Evolutionary conservation across 2,329 filamentous ascomycete species (phyloP).

Genomic region (Claviceps quebecensis): DNA sequence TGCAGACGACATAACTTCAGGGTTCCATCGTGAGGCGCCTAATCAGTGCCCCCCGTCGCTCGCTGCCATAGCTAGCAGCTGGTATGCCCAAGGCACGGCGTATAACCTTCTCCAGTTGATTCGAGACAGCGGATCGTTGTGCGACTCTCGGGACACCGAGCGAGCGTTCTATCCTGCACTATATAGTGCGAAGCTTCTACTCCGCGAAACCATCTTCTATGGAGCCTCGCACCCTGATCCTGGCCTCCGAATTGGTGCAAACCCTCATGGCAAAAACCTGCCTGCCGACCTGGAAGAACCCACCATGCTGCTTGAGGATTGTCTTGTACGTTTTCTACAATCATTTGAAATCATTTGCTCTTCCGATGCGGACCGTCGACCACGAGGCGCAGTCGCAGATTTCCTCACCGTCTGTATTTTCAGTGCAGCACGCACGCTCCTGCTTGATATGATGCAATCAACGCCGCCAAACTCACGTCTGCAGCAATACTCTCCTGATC

Average conservation of each 20-base stretch:
- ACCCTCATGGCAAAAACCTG: slow-evolving; percentile 10
- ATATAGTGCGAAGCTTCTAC: slow-evolving; percentile 38
- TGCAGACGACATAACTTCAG: slow-evolving; percentile 8
- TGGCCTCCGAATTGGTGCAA: slow-evolving; percentile 21
- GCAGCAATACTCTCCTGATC: neutral
- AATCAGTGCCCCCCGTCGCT: slow-evolving; percentile 34
- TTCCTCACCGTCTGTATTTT: slow-evolving; percentile 46
- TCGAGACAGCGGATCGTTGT: slow-evolving; percentile 34
- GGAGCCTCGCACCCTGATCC: slow-evolving; percentile 37
- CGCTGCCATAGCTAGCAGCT: slow-evolving; percentile 35
- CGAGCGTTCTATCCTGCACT: slow-evolving; percentile 34
- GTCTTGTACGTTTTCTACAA: slow-evolving; percentile 36
- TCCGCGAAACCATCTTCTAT: slow-evolving; percentile 40
- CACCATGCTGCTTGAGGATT: slow-evolving; percentile 33
- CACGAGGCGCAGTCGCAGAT: slow-evolving; percentile 34
- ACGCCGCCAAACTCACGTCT: neutral
- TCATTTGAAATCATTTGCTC: slow-evolving; percentile 29
- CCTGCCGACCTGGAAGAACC: slow-evolving; percentile 31
- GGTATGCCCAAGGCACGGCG: slow-evolving; percentile 32
- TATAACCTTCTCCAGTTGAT: slow-evolving; percentile 41
- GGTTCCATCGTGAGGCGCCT: slow-evolving; percentile 17
- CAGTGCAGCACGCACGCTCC: slow-evolving; percentile 37
- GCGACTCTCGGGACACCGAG: slow-evolving; percentile 33
- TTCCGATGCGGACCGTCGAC: slow-evolving; percentile 24
- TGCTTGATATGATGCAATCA: slow-evolving; percentile 27